A percentile compares a stretch with the other conserved stretches of the same genome.
Conservation (phyloP, 257 asterid genomes). For the Solanum ossicruentum region DNA sequence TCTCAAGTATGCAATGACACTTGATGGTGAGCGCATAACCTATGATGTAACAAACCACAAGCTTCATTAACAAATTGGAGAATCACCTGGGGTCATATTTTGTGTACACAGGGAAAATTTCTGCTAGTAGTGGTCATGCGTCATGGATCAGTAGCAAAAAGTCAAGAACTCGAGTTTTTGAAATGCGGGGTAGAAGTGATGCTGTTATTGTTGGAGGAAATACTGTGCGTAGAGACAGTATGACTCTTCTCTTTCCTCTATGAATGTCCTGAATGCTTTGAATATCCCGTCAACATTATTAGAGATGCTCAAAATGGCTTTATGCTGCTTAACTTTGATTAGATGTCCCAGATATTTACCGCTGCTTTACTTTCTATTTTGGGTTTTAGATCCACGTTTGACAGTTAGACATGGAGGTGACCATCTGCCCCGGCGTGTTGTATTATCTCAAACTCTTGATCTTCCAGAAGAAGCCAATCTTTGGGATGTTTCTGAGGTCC, state of each 20-base stretch:
- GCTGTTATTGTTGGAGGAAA: slow-evolving; percentile 98
- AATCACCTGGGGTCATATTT: neutral
- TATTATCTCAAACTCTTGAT: slow-evolving; percentile 82
- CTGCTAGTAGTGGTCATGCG: slow-evolving; percentile 94
- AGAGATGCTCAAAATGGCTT: neutral
- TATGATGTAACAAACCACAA: slow-evolving; percentile 3
- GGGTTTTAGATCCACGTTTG: slow-evolving; percentile 72
- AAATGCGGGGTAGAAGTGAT: slow-evolving; percentile 92
- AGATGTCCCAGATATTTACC: neutral
- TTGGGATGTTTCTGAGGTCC: slow-evolving; percentile 82
- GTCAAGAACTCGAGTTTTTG: slow-evolving; percentile 78
- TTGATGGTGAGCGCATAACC: slow-evolving; percentile 68
- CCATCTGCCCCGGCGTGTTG: slow-evolving; percentile 85
- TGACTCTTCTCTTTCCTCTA: slow-evolving; percentile 26
- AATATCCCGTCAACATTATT: slow-evolving; percentile 2
- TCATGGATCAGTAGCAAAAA: slow-evolving; percentile 92
- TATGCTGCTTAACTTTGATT: neutral
- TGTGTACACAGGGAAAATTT: slow-evolving; percentile 63
- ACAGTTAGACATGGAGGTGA: slow-evolving; percentile 97
- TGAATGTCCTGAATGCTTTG: neutral
- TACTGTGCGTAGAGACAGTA: slow-evolving; percentile 96
- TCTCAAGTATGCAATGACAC: slow-evolving; percentile 97
- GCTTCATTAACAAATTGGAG: neutral
- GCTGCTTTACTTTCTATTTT: neutral
- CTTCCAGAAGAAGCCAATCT: slow-evolving; percentile 85